phyloP scores from a whole-genome alignment of 1,284 basidiomycete genomes.

The Thelephora terrestris region DNA sequence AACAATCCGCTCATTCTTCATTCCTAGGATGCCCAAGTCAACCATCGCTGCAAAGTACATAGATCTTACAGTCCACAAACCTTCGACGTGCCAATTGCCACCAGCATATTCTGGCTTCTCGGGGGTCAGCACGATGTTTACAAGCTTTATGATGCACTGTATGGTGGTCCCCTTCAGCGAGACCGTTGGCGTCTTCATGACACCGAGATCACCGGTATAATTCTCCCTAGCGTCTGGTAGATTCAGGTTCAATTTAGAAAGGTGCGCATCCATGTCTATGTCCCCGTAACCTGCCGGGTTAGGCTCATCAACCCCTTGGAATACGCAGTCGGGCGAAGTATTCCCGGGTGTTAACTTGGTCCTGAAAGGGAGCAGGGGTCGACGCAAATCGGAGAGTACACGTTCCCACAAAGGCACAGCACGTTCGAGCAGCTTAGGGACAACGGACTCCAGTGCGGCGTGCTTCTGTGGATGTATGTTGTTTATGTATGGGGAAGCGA shows the following conservation, averaged over 20 bases:
- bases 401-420: conserved; percentile 10
- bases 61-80: conserved; percentile 1
- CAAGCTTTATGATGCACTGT: conserved; percentile 23
- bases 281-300: neutral
- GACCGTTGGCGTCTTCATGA: neutral
- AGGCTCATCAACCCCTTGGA: neutral
- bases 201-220: neutral
- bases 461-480: conserved; percentile 5
- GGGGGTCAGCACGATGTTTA: conserved; percentile 20
- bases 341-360: neutral
- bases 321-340: neutral
- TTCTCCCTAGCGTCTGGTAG: neutral
- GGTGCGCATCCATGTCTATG: neutral
- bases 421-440: conserved; percentile 4
- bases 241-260: neutral
- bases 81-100: conserved; percentile 24
- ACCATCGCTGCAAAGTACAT: neutral
- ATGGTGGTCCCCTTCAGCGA: conserved; percentile 9
- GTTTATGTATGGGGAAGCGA: conserved; percentile 5
- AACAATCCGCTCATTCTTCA: conserved; percentile 35
- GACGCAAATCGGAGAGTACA: conserved; percentile 4
- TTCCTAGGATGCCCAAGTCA: conserved; percentile 4
- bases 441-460: conserved; percentile 1
- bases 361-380: neutral
- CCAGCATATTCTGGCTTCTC: conserved; percentile 18